Conservation (phyloP, 2,329 filamentous ascomycete genomes). For the Neofusicoccum parvum region DNA sequence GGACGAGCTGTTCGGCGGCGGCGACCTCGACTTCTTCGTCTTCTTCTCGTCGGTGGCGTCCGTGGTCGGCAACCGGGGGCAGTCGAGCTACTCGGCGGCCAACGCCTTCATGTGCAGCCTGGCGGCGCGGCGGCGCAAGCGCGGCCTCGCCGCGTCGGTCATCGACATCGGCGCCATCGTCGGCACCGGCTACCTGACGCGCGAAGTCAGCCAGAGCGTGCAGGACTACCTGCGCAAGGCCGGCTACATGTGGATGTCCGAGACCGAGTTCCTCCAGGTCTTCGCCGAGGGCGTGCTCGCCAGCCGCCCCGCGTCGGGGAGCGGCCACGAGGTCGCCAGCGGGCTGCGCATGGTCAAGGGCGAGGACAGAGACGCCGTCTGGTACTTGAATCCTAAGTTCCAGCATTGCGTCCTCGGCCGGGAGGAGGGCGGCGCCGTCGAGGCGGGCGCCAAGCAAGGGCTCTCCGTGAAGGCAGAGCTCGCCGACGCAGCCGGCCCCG, state of each 20-base stretch:
- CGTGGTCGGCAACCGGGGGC: constrained; percentile 25
- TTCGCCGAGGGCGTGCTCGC: constrained; percentile 56
- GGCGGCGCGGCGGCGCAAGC: constrained; percentile 37
- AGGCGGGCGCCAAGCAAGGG: too few relatives aligned
- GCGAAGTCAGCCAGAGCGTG: not conserved
- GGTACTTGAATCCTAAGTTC: not conserved
- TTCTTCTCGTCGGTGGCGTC: constrained; percentile 27
- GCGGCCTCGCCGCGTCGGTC: constrained; percentile 43
- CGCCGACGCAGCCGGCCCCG: not conserved
- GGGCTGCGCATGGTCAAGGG: not conserved
- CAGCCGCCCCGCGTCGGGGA: not conserved
- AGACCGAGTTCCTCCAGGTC: constrained; percentile 56
- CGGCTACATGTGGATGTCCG: constrained; percentile 41
- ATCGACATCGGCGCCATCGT: constrained; percentile 45
- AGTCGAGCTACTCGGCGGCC: constrained; percentile 28
- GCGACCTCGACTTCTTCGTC: constrained; percentile 31
- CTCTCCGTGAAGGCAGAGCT: not conserved
- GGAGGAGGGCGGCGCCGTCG: not conserved
- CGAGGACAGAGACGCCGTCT: not conserved
- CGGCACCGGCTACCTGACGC: constrained; percentile 46
- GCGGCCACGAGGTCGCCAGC: not conserved
- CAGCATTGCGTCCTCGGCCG: not conserved
- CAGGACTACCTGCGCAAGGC: not conserved
- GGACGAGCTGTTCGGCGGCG: constrained; percentile 23
- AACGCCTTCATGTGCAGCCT: constrained; percentile 45